These are phyloP conservation scores for Asparagopsis taxiformis DNA, from an alignment of 31 red algal genomes.

Conservation along the genomic window DNA sequence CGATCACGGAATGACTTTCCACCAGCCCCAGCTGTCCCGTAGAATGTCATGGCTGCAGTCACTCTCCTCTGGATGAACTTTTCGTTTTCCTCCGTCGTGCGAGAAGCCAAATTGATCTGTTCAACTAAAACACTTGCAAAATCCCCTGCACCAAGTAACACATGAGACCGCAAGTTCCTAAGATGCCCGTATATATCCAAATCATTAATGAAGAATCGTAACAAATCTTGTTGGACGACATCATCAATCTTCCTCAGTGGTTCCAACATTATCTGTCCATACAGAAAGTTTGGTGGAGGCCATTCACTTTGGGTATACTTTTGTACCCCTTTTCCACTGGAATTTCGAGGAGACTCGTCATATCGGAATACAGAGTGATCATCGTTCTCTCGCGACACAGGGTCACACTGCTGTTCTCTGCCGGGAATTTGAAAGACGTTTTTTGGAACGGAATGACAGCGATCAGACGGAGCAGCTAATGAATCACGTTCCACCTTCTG, in stretches of 20 bases:
- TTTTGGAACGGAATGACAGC: neutral
- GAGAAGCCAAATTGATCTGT: conserved; percentile 42
- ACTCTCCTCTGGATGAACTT: conserved; percentile 40
- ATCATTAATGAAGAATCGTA: conserved; percentile 32
- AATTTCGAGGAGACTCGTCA: neutral
- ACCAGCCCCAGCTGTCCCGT: conserved; percentile 43
- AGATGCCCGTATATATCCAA: conserved; percentile 47
- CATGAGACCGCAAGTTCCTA: conserved; percentile 30
- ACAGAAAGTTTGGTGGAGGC: neutral
- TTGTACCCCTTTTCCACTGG: neutral
- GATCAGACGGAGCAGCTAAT: neutral
- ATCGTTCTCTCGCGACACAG: neutral
- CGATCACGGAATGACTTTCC: conserved; percentile 25
- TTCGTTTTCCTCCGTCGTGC: conserved; percentile 34
- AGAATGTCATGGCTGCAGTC: conserved; percentile 50
- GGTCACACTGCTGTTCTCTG: neutral
- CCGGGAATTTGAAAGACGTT: neutral
- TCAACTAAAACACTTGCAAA: conserved; percentile 62
- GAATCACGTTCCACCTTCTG: neutral
- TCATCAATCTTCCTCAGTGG: conserved; percentile 36
- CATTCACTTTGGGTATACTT: neutral
- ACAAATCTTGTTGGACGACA: conserved; percentile 30
- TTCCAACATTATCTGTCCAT: conserved; percentile 6
- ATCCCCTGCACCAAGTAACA: conserved; percentile 64
- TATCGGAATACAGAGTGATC: neutral